Conservation (phyloP, 768 basidiomycete genomes). For the Nidularia pulvinata region DNA sequence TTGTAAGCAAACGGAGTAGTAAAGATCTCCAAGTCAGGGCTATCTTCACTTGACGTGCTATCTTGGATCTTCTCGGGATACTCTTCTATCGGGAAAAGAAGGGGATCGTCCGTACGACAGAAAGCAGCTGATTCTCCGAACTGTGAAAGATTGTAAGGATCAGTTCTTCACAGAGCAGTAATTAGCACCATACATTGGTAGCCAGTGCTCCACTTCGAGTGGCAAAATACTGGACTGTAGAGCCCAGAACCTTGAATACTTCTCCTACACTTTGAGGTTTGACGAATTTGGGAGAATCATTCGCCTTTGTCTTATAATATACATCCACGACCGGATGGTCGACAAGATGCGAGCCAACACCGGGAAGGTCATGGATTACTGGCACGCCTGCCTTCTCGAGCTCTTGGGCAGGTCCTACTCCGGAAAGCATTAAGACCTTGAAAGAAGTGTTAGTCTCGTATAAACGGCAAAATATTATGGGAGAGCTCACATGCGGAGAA, state of each 20-base stretch:
- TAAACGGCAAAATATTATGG: too few relatives aligned
- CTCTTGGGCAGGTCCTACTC: constrained; percentile 68
- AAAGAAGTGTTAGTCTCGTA: too few relatives aligned
- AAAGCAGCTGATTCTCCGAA: constrained; percentile 60
- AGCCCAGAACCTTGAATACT: constrained; percentile 16
- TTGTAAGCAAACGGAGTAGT: constrained; percentile 41
- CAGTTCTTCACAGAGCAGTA: neutral
- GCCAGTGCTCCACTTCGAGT: constrained; percentile 48
- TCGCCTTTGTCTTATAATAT: constrained; percentile 50
- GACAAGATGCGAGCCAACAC: constrained; percentile 69
- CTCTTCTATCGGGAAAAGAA: constrained; percentile 29
- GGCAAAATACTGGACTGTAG: constrained; percentile 39
- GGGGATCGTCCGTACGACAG: constrained; percentile 51
- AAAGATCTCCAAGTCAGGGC: constrained; percentile 52
- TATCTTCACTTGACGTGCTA: constrained; percentile 39
- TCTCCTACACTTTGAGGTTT: constrained; percentile 25
- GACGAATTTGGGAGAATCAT: constrained; percentile 39
- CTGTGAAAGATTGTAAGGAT: constrained; percentile 14
- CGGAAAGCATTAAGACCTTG: constrained; percentile 75
- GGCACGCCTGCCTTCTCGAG: constrained; percentile 55
- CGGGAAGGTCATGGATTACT: constrained; percentile 58
- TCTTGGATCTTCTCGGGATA: constrained; percentile 36
- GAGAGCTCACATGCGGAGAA: constrained; percentile 47
- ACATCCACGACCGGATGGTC: constrained; percentile 70
- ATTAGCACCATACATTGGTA: constrained; percentile 42